Evolutionary conservation across 768 basidiomycete genomes (phyloP).

Genomic region (Gautieria morchelliformis): DNA sequence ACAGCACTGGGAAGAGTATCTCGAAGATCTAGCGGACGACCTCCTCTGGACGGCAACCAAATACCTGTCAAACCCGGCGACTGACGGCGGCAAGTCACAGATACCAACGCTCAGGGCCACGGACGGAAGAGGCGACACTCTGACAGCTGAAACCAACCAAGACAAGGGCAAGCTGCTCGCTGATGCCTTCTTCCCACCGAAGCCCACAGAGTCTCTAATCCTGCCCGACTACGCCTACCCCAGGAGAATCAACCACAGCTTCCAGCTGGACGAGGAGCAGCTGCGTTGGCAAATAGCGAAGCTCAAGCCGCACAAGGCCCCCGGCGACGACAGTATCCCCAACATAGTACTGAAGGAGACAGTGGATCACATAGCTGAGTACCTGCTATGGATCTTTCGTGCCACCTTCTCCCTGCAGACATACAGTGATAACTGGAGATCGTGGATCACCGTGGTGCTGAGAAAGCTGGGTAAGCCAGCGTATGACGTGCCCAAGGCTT

Average conservation of each 20-base stretch:
- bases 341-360: background rate
- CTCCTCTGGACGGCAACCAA: too few species aligned
- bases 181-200: too few species aligned
- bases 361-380: background rate
- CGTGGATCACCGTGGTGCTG: slow-evolving; percentile 22
- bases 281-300: background rate
- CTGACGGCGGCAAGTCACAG: too few species aligned
- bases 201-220: too few species aligned
- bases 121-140: too few species aligned
- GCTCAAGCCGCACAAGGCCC: background rate
- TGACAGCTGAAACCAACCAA: too few species aligned
- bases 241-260: too few species aligned
- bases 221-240: background rate
- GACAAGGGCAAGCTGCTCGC: too few species aligned
- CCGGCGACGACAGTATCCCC: background rate
- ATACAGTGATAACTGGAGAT: slow-evolving; percentile 22
- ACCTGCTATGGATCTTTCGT: slow-evolving; percentile 15
- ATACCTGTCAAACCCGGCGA: too few species aligned
- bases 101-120: too few species aligned
- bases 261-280: slow-evolving; percentile 21
- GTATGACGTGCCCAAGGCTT: slow-evolving; percentile 26
- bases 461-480: slow-evolving; percentile 25
- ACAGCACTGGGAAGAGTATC: too few species aligned
- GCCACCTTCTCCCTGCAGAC: slow-evolving; percentile 19
- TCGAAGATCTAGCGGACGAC: too few species aligned